phyloP scores from a whole-genome alignment of 106 monocot genomes.

The Dioscorea zingiberensis region DNA sequence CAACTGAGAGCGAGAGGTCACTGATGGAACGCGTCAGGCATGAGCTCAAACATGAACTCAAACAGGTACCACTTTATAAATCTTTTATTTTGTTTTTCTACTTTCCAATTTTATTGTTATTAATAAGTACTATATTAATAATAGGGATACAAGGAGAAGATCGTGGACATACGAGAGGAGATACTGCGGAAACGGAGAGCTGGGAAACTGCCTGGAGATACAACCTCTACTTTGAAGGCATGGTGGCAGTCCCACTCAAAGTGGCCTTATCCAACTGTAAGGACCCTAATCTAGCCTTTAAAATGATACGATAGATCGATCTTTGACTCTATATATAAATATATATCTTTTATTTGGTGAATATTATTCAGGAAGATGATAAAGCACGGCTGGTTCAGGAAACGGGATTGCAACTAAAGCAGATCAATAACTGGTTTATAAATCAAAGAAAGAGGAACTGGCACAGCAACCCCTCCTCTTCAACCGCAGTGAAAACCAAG shows the following conservation, averaged over 20 bases:
- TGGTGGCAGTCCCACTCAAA: constrained; percentile 59
- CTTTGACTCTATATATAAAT: too few relatives aligned
- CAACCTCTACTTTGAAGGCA: constrained; percentile 35
- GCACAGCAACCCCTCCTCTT: constrained; percentile 71
- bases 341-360: too few relatives aligned
- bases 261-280: constrained; percentile 54
- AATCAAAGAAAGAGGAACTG: constrained; percentile 85
- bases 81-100: background rate
- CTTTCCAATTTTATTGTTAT: too few relatives aligned
- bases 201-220: constrained; percentile 49
- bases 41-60: constrained; percentile 47
- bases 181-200: constrained; percentile 45
- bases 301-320: too few relatives aligned
- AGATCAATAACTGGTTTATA: constrained; percentile 91
- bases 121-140: too few relatives aligned
- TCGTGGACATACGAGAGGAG: constrained; percentile 48
- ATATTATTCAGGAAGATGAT: constrained; percentile 49
- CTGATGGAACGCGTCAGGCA: constrained; percentile 36
- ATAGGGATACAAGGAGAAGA: constrained; percentile 47
- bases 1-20: constrained; percentile 33
- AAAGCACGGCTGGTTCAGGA: constrained; percentile 61
- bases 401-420: constrained; percentile 75
- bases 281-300: too few relatives aligned
- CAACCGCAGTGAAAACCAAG: constrained; percentile 46
- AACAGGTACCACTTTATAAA: constrained; percentile 39